phyloP scores from a whole-genome alignment of 2,329 filamentous ascomycete species.

The Sporothrix phasma region DNA sequence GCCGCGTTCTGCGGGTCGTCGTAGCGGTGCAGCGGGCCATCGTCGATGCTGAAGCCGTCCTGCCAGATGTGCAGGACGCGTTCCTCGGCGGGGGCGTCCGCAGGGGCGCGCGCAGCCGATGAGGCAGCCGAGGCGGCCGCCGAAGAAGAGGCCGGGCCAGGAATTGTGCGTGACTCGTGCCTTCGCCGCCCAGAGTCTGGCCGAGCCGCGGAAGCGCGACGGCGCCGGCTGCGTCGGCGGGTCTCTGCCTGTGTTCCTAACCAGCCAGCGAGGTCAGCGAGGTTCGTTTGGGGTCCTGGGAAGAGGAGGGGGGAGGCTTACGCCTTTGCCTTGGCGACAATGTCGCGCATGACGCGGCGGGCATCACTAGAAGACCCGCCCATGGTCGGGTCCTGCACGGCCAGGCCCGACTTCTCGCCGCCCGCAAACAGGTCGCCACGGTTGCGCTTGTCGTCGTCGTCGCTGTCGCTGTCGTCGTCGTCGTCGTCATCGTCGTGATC shows the following conservation, averaged over 20 bases:
- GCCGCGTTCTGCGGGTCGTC: conserved; percentile 66
- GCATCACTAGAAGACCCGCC: conserved; percentile 34
- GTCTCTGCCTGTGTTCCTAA: neutral
- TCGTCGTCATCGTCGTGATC: conserved; percentile 50
- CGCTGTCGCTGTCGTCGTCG: conserved; percentile 48
- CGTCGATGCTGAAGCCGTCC: conserved; percentile 77
- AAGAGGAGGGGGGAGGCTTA: neutral
- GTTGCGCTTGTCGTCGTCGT: conserved; percentile 47
- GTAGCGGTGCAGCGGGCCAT: conserved; percentile 67
- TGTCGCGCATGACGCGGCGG: conserved; percentile 50
- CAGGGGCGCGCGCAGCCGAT: conserved; percentile 16
- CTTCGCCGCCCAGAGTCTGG: conserved; percentile 69
- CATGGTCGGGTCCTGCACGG: conserved; percentile 50
- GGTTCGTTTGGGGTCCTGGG: no score
- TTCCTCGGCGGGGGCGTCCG: conserved; percentile 40
- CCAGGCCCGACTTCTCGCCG: conserved; percentile 70
- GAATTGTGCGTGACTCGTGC: conserved; percentile 57
- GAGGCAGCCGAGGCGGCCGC: conserved; percentile 16
- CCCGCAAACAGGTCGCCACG: conserved; percentile 68
- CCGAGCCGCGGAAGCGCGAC: conserved; percentile 56
- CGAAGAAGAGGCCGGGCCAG: conserved; percentile 51
- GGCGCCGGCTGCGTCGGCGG: conserved; percentile 26
- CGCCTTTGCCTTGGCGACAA: conserved; percentile 51
- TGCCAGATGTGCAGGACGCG: conserved; percentile 71
- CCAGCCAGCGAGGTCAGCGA: neutral